Base-by-base conservation (phyloP, 2,329 filamentous ascomycete species). In the Tolypocladium ovalisporum region DNA sequence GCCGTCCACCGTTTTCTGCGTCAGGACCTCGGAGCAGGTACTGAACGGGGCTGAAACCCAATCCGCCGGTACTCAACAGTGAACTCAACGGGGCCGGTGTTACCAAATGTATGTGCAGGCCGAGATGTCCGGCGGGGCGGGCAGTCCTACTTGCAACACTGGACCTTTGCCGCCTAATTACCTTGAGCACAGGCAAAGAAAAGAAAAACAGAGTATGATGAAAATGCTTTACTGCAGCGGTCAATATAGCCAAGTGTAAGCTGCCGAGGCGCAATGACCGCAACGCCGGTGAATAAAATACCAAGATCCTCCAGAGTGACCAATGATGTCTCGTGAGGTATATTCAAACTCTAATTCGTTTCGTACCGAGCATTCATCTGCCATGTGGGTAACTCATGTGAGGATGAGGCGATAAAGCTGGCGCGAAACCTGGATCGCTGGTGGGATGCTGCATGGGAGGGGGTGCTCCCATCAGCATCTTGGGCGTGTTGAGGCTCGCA, bases 401-500 rank as follows among this genome's bases (percentile, higher is more conserved):
- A 12, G 22, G 24, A 7, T 52, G 53, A n/a, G 44, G 52, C 42
- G 52, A 58, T 29, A 56, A 54, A 44, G 54, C 40, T 47, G 51
- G 27, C 22, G 19, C 22, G 29, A 40, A 42, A 22, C 36, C 32
- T 10, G 54, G 12, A 22, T 54, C 49, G 29, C 54, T 52, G 1
- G 19, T 15, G 12, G 52, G 5, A 22, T 52, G 57, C 17, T 54
- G 32, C 36, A 57, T 39, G 2, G 56, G 52, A 27, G 58, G 61
- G 15, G 60, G 59, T 8, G 60, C 63, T 47, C 58, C 55, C 57
- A 64, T 60, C 2, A 54, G 52, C 19, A 64, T 56, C 51, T 61
- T 63, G 4, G 62, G 63, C 10, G 64, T 65, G 3, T 62, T 59
- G 24, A 62, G 52, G 59, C 71, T 74, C 10, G 69, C 62, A 42